Evolutionary conservation across 495 filamentous ascomycete species (phyloP).

Genomic region (Lasiosphaeriaceae sp.): DNA sequence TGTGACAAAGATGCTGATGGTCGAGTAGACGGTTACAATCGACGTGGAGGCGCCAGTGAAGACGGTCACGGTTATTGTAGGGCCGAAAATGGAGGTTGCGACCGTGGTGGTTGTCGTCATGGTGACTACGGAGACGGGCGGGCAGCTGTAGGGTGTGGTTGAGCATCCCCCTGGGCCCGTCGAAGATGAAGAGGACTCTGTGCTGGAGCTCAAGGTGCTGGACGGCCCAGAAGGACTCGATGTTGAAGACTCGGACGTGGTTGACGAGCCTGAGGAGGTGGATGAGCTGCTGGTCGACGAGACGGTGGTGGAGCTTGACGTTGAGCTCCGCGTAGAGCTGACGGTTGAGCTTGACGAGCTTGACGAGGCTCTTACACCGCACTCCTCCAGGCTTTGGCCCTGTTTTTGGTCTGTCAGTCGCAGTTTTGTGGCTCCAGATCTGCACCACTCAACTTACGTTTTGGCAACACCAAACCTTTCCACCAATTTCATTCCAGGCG

Average conservation of each 20-base stretch:
- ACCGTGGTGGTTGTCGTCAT: slow-evolving; percentile 7
- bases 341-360: neutral
- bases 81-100: neutral
- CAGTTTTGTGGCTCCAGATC: neutral
- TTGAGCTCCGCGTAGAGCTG: neutral
- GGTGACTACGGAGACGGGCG: neutral
- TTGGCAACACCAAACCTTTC: slow-evolving; percentile 27
- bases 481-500: slow-evolving; percentile 23
- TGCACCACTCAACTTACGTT: slow-evolving; percentile 13
- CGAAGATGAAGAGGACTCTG: neutral
- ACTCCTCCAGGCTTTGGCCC: slow-evolving; percentile 27
- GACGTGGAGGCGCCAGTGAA: neutral
- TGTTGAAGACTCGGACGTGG: neutral
- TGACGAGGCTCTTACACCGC: slow-evolving; percentile 9
- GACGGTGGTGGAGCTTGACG: neutral
- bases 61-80: neutral
- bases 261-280: too few species aligned
- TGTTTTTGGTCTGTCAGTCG: slow-evolving; percentile 8
- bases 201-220: neutral
- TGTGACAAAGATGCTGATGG: slow-evolving; percentile 6
- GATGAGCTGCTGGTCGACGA: neutral
- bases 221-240: too few species aligned
- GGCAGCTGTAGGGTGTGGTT: neutral
- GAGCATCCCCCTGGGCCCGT: neutral
- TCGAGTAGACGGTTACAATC: slow-evolving; percentile 5